Percentiles rank a stretch among this genome's conserved stretches.
Conservation (phyloP, 148 eudicot species). For the Vaccinium vitisidaea region DNA sequence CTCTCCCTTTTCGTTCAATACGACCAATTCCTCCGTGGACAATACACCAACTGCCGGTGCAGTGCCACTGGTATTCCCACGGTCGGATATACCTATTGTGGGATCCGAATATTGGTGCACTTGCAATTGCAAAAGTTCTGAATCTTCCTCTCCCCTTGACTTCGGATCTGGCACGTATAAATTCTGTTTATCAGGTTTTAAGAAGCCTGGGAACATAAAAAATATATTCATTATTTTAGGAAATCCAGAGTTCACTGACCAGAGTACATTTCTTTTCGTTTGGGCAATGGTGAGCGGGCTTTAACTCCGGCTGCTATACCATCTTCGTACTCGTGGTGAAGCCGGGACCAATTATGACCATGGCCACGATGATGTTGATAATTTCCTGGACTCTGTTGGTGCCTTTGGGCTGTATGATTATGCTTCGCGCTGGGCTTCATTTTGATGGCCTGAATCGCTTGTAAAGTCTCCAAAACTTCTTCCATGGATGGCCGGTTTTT, state of each 20-base stretch:
- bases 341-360: slow-evolving; percentile 10
- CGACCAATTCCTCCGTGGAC: too few species aligned
- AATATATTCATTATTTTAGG: not conserved
- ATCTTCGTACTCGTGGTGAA: not conserved
- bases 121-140: too few species aligned
- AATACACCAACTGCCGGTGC: too few species aligned
- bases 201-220: not conserved
- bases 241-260: not conserved
- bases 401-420: not conserved
- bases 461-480: slow-evolving; percentile 46
- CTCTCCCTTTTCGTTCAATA: too few species aligned
- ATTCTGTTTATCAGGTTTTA: too few species aligned
- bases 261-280: not conserved
- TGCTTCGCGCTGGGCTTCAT: slow-evolving; percentile 26
- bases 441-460: slow-evolving; percentile 36
- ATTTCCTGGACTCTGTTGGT: not conserved
- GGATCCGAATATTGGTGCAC: too few species aligned
- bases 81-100: too few species aligned
- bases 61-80: too few species aligned
- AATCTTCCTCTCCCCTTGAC: too few species aligned
- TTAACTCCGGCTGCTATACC: not conserved
- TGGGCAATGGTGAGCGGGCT: too few species aligned
- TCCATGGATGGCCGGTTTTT: slow-evolving; percentile 61
- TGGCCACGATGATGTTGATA: slow-evolving; percentile 13
- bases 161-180: too few species aligned